A percentile compares a stretch with the other conserved stretches of the same genome.
Conservation (phyloP, 129 eudicot genomes). For the Flaveria linearis region DNA sequence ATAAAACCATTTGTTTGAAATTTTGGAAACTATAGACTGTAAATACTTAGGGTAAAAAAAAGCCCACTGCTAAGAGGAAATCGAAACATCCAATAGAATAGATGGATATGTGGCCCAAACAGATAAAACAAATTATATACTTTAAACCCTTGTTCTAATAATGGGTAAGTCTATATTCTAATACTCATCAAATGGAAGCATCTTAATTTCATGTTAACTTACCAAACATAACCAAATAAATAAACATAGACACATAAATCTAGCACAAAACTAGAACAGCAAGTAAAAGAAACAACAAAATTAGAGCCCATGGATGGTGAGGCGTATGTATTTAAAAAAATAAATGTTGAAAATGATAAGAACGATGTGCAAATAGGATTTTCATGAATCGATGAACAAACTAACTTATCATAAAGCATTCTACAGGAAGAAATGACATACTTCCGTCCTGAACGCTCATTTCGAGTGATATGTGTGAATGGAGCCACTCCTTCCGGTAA, state of each 20-base stretch:
- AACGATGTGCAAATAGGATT: slow-evolving; percentile 8
- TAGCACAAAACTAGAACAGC: neutral
- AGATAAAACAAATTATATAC: neutral
- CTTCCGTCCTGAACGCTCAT: slow-evolving; percentile 66
- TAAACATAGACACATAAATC: neutral
- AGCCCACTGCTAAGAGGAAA: neutral
- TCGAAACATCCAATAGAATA: neutral
- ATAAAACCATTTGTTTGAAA: too few species aligned
- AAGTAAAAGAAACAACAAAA: neutral
- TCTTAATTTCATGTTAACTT: neutral
- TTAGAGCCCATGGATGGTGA: slow-evolving; percentile 4
- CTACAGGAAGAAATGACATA: slow-evolving; percentile 38
- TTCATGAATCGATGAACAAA: neutral
- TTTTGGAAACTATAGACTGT: neutral
- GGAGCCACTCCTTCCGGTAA: slow-evolving; percentile 52
- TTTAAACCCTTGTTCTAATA: neutral
- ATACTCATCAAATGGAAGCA: neutral
- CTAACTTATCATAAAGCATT: slow-evolving; percentile 7
- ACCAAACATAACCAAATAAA: neutral
- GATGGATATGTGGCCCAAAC: neutral
- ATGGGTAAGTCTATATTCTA: neutral
- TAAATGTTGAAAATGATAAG: neutral
- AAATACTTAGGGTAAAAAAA: neutral
- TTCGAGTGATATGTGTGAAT: slow-evolving; percentile 57
- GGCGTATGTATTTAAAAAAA: slow-evolving; percentile 4